Evolutionary conservation across 176 grass and related monocot species (phyloP).

Genomic region (Guadua angustifolia): DNA sequence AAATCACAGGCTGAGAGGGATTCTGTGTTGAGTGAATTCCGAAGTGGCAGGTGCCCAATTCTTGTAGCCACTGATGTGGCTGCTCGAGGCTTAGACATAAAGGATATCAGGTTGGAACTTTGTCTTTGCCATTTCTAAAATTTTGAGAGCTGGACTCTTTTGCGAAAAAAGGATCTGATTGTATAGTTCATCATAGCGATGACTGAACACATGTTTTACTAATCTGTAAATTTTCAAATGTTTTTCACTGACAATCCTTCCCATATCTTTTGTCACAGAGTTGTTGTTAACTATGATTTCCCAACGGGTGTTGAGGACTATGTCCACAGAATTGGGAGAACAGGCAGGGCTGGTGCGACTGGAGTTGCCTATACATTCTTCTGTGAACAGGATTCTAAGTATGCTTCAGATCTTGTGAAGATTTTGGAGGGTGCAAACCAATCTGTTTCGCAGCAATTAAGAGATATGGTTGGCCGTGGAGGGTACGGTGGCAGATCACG

Average conservation of each 20-base stretch:
- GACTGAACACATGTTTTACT: background rate
- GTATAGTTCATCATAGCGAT: constrained; percentile 10
- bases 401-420: constrained; percentile 88
- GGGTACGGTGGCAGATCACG: constrained; percentile 75
- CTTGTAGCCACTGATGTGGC: constrained; percentile 97
- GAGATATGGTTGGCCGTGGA: constrained; percentile 71
- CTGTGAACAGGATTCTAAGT: constrained; percentile 78
- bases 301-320: constrained; percentile 89
- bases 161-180: background rate
- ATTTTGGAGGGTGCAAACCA: constrained; percentile 82
- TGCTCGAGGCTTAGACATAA: constrained; percentile 84
- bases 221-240: background rate
- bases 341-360: constrained; percentile 82
- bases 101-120: constrained; percentile 73
- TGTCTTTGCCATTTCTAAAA: constrained; percentile 30
- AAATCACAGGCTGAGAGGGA: constrained; percentile 95
- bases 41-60: constrained; percentile 67
- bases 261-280: constrained; percentile 48
- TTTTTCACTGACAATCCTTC: constrained; percentile 17
- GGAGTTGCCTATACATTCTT: constrained; percentile 93
- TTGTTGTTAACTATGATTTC: constrained; percentile 81
- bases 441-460: constrained; percentile 61
- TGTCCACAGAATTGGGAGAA: constrained; percentile 97
- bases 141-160: constrained; percentile 31
- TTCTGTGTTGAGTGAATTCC: constrained; percentile 82